A percentile compares a stretch with the other conserved stretches of the same genome.
Evolutionary conservation across 805 yeast species (phyloP).

Genomic region (Starmerella ratchasimensis): DNA sequence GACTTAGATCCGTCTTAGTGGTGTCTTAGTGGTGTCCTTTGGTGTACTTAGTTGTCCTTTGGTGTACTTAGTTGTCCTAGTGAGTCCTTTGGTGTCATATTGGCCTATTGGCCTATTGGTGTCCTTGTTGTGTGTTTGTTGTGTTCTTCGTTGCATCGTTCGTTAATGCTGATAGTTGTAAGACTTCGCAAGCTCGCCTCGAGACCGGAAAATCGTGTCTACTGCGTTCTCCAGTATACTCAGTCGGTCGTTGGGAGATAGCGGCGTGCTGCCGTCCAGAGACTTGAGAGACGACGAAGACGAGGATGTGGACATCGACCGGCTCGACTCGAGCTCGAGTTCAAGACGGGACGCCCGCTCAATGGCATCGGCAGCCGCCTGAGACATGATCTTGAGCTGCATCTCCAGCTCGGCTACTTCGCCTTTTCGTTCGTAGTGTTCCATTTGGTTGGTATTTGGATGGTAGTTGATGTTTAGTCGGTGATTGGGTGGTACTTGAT

Average conservation of each 20-base stretch:
- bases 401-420: conserved; percentile 20
- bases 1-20: too few species aligned
- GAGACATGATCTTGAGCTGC: conserved; percentile 19
- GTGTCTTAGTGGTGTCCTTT: too few species aligned
- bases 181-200: conserved; percentile 19
- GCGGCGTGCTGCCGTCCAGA: not conserved
- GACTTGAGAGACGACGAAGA: conserved; percentile 4
- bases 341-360: conserved; percentile 21
- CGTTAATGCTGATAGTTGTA: conserved; percentile 17
- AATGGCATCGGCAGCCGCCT: conserved; percentile 22
- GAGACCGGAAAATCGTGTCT: conserved; percentile 16
- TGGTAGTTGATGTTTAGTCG: too few species aligned
- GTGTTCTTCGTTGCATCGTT: too few species aligned
- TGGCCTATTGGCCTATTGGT: too few species aligned
- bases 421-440: conserved; percentile 6
- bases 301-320: conserved; percentile 7
- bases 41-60: not conserved
- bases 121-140: too few species aligned
- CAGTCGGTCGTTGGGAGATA: conserved; percentile 15
- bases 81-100: too few species aligned
- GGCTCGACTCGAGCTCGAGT: conserved; percentile 12
- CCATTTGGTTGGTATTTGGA: too few species aligned
- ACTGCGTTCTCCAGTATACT: conserved; percentile 18
- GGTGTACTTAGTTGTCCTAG: not conserved
- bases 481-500: too few species aligned